Conservation (phyloP, 192 early-diverging fungal species). For the Martensiomyces pterosporus region DNA sequence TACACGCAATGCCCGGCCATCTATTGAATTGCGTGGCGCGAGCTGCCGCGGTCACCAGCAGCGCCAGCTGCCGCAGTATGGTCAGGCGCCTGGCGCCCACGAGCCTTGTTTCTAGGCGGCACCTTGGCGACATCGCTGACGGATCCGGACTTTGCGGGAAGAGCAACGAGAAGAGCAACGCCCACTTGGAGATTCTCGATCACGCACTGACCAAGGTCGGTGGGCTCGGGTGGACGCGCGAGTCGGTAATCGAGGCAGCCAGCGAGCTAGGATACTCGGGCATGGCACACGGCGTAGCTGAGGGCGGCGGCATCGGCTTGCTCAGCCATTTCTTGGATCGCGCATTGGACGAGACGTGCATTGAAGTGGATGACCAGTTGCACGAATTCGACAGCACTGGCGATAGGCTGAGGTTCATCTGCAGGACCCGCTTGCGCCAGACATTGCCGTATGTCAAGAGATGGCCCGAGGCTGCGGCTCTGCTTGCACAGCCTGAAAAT, state of each 20-base stretch:
- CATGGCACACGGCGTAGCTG: conserved; percentile 66
- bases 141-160: conserved; percentile 6
- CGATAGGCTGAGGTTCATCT: conserved; percentile 61
- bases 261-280: conserved; percentile 64
- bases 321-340: conserved; percentile 73
- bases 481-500: conserved; percentile 81
- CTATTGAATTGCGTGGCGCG: too few relatives aligned
- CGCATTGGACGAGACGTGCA: conserved; percentile 53
- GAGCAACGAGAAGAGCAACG: too few relatives aligned
- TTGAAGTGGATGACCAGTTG: conserved; percentile 60
- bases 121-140: background rate
- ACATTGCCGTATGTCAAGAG: conserved; percentile 64
- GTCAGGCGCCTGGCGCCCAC: too few relatives aligned
- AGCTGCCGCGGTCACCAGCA: too few relatives aligned
- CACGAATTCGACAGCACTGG: conserved; percentile 39
- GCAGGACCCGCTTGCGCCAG: conserved; percentile 61
- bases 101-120: too few relatives aligned
- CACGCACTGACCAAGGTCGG: conserved; percentile 65
- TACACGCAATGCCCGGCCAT: too few relatives aligned
- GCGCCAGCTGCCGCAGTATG: too few relatives aligned
- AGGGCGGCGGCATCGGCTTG: conserved; percentile 62
- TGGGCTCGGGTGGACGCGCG: conserved; percentile 70
- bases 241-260: conserved; percentile 61
- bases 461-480: conserved; percentile 74
- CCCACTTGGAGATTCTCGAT: conserved; percentile 52